Conservation (phyloP, 106 monocot genomes). For the Cymbidium sinense region DNA sequence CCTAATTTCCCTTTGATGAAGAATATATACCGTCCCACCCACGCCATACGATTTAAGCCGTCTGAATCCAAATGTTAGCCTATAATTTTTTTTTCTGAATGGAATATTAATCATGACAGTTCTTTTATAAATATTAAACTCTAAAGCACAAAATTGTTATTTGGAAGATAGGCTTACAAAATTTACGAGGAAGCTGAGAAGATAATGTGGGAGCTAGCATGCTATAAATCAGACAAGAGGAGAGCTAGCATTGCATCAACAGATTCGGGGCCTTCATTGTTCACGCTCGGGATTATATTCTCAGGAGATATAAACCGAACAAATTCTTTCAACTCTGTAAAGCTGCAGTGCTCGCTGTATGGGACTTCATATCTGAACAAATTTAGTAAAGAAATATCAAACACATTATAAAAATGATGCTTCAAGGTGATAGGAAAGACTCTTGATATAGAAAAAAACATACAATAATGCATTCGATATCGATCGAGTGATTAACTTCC, state of each 20-base stretch:
- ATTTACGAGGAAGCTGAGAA: no score
- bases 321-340: conserved; percentile 76
- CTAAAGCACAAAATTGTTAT: no score
- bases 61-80: no score
- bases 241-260: conserved; percentile 69
- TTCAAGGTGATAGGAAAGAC: no score
- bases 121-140: no score
- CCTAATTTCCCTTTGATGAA: no score
- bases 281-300: conserved; percentile 87
- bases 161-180: no score
- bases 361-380: conserved; percentile 86
- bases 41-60: no score
- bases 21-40: no score
- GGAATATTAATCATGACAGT: no score
- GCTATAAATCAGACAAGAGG: conserved; percentile 39
- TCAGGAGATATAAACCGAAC: conserved; percentile 74
- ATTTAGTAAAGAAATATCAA: not conserved
- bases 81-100: no score
- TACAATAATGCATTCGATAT: not conserved
- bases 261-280: conserved; percentile 72
- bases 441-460: not conserved
- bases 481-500: no score
- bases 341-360: conserved; percentile 95
- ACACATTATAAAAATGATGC: not conserved
- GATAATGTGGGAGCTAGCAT: not conserved